These are phyloP conservation scores for Coelastrella sp. DNA, from an alignment of 139 green algal genomes.

Conservation along the genomic window DNA sequence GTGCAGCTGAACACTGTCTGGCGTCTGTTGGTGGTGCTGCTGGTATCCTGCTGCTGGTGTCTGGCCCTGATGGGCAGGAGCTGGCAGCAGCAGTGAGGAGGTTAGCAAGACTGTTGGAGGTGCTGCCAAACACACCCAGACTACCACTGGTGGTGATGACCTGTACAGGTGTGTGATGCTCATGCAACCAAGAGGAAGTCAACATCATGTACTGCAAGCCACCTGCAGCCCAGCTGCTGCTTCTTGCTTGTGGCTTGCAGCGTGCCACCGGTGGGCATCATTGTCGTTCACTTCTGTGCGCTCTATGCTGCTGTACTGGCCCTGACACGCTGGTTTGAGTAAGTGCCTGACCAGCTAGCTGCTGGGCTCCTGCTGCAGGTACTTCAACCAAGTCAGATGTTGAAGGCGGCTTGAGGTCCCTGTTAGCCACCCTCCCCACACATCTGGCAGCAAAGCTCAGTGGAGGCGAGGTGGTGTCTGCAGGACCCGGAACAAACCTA, in stretches of 20 bases:
- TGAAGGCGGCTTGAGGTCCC: neutral
- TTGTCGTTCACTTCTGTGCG: neutral
- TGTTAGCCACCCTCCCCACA: neutral
- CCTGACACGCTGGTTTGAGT: neutral
- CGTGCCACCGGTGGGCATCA: too few species aligned
- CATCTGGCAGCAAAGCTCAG: neutral
- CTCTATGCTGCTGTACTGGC: neutral
- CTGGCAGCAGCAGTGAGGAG: constrained; percentile 5
- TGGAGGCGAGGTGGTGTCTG: neutral
- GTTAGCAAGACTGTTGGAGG: neutral
- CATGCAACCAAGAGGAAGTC: neutral
- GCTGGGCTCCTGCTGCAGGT: constrained; percentile 1
- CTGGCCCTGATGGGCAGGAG: constrained; percentile 5
- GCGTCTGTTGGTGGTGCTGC: neutral
- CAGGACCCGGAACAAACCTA: neutral
- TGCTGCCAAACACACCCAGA: neutral
- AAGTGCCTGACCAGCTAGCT: neutral
- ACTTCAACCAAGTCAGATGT: neutral
- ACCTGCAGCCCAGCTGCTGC: too few species aligned
- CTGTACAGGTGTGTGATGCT: constrained; percentile 1
- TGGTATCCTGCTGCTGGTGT: constrained; percentile 33
- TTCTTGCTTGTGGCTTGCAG: neutral
- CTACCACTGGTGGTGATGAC: constrained; percentile 28
- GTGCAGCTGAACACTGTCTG: neutral
- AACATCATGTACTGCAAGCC: neutral